Base-by-base conservation (phyloP, 2,329 filamentous ascomycete species). In the Microcyclospora tardicrescens region DNA sequence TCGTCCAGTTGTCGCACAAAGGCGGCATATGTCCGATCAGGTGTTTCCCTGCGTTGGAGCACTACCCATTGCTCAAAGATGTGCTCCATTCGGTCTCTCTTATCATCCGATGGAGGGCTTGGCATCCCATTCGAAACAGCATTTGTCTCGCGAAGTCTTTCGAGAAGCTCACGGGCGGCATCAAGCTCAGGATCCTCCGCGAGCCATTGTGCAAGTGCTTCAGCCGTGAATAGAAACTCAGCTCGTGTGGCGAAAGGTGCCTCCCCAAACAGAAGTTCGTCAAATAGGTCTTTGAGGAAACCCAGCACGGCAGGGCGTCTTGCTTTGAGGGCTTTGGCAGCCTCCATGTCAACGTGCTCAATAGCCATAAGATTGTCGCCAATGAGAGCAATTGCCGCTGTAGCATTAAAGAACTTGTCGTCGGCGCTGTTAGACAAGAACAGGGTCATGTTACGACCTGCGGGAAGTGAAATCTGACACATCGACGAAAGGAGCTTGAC, bases 11-110 rank as follows among this genome's bases (percentile, higher is more conserved):
- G 89, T 51, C 81, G 77, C 34, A 95, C 74, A 60, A 96, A 96
- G 2, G 83, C 75, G 5, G 73, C 66, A 38, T 78, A 69, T 0
- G 79, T 74, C 54, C 81, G 82, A 44, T 85, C 81, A 3, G 80
- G 78, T 3, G 80, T 76, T 48, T 79, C 77, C n/a, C 77, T 73
- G 51, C 85, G 84, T 59, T 81, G 81, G 6, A 95, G 72, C 43
- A 81, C 78, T 19, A 89, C 75, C 91, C 91, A 98, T 63, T 98
- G 91, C 33, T 89, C 86, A 54, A 98, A 95, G 14, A 95, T 73
- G 56, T 98, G 96, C 51, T 93, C 85, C 62, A 93, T 77, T 58
- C 95, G 85, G 44, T 93, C 84, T 45, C 79, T 76, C 49, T 79
- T 79, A 27, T 74, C 68, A 30, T 65, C 59, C 35, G 75, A 71